A percentile compares a stretch with the other conserved stretches of the same genome.
Evolutionary conservation across 345 rosid species (phyloP).

Genomic region (Hibiscus mutabilis): DNA sequence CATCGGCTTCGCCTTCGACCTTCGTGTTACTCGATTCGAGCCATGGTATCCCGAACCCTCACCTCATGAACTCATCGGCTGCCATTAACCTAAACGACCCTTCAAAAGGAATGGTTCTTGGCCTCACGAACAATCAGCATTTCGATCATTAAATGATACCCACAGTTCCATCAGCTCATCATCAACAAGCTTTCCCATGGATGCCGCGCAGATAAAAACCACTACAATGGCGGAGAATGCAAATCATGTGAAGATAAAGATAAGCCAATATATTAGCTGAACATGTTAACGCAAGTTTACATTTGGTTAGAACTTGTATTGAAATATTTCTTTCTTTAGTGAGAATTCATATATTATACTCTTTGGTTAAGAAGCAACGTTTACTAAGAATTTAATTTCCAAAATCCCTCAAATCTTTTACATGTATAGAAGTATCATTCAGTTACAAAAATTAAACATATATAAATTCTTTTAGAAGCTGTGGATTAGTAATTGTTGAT

Average conservation of each 20-base stretch:
- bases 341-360: not conserved
- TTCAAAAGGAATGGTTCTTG: conserved; percentile 37
- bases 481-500: conserved; percentile 8
- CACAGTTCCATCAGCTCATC: not conserved
- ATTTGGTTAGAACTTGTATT: not conserved
- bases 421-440: too few species aligned
- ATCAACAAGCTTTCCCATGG: conserved; percentile 20
- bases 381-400: too few species aligned
- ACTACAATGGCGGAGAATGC: not conserved
- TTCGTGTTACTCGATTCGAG: conserved; percentile 40
- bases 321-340: not conserved
- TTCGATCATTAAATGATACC: not conserved
- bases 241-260: not conserved
- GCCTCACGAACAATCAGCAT: conserved; percentile 24
- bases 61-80: conserved; percentile 12
- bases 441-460: not conserved
- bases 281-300: conserved; percentile 20
- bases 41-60: conserved; percentile 7
- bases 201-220: conserved; percentile 11
- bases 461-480: not conserved
- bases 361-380: too few species aligned
- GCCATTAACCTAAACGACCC: conserved; percentile 31
- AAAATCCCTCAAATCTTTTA: too few species aligned
- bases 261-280: not conserved
- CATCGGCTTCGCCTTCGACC: conserved; percentile 53